Conservation (phyloP, 2,329 filamentous ascomycete genomes). For the Apiospora phragmitis region DNA sequence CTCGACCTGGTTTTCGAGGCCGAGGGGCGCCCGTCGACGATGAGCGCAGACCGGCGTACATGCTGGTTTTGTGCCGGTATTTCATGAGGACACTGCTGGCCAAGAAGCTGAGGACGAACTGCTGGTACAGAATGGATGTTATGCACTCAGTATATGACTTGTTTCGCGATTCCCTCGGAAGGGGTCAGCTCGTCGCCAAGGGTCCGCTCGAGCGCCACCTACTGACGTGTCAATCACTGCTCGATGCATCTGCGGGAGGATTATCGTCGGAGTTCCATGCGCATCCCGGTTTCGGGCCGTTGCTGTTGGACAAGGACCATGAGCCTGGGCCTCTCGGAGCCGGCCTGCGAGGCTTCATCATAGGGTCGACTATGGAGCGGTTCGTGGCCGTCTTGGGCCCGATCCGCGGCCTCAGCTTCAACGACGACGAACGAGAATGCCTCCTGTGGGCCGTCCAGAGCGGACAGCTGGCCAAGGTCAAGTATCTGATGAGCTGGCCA, state of each 20-base stretch:
- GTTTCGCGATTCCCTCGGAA: too few relatives aligned
- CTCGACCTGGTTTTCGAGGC: background rate
- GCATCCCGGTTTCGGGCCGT: background rate
- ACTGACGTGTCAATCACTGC: background rate
- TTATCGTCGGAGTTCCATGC: background rate
- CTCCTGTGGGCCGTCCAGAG: background rate
- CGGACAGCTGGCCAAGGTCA: background rate
- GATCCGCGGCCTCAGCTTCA: background rate
- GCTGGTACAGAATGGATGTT: background rate
- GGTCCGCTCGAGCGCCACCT: background rate
- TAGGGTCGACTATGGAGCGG: background rate
- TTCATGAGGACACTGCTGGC: background rate
- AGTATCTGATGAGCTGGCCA: background rate
- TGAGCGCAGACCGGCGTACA: background rate
- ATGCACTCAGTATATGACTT: background rate
- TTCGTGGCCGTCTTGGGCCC: background rate
- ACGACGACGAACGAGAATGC: background rate
- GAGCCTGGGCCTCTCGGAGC: background rate
- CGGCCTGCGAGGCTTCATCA: background rate
- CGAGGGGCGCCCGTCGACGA: background rate
- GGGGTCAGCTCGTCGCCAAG: background rate
- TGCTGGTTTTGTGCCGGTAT: background rate
- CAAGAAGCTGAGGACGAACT: background rate
- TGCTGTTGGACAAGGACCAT: background rate
- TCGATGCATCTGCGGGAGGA: background rate